These are phyloP conservation scores for Citrullus colocynthis DNA, from an alignment of 306 rosid genomes.

Conservation along the genomic window DNA sequence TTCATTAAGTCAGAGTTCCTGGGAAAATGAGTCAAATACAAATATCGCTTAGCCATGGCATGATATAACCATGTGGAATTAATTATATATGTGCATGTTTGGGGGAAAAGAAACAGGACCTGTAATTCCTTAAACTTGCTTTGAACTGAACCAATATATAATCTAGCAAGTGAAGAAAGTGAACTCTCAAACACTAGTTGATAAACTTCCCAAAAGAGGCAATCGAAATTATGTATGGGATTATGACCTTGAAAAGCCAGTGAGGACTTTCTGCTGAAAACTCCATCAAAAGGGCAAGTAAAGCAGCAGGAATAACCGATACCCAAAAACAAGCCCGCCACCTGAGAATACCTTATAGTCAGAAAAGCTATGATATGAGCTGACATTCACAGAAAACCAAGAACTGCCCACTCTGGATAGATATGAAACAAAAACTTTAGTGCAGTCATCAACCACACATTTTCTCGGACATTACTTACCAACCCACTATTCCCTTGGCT, in stretches of 20 bases:
- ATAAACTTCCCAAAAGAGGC: background rate
- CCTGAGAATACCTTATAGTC: conserved; percentile 31
- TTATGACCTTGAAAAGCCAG: conserved; percentile 77
- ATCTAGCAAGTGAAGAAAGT: background rate
- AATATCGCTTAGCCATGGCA: background rate
- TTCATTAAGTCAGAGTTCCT: background rate
- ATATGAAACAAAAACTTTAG: background rate
- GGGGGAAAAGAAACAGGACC: background rate
- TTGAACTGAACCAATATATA: background rate
- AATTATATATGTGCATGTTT: background rate
- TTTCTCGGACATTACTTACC: conserved; percentile 32
- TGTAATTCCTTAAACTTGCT: background rate
- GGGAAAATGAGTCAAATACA: background rate
- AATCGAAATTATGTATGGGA: background rate
- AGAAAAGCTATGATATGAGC: background rate
- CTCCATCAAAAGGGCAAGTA: conserved; percentile 60
- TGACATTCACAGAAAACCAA: background rate
- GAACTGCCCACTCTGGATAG: background rate
- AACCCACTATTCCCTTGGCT: conserved; percentile 65
- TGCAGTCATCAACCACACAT: conserved; percentile 7
- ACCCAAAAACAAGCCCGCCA: conserved; percentile 96
- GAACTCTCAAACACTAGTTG: background rate
- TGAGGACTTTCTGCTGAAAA: conserved; percentile 91
- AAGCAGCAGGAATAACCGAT: conserved; percentile 72
- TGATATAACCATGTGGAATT: background rate